A percentile compares a stretch with the other conserved stretches of the same genome.
These are phyloP conservation scores for Cordyceps cicadae DNA, from an alignment of 2,329 filamentous ascomycete species.

Conservation along the genomic window DNA sequence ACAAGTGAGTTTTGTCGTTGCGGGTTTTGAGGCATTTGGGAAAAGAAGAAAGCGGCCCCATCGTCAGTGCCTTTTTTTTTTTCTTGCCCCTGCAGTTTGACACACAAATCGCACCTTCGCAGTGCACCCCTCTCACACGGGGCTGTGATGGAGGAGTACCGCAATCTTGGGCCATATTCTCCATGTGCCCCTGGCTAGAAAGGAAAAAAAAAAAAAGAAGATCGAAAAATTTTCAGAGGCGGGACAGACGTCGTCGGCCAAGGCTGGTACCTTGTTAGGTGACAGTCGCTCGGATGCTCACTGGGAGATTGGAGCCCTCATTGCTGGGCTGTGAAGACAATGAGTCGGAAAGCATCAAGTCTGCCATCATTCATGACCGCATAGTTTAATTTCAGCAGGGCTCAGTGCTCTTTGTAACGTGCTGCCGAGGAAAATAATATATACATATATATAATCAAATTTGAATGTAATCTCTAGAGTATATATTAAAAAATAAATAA, in stretches of 20 bases:
- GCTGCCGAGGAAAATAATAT: not conserved
- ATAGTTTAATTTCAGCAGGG: not conserved
- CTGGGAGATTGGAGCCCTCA: not conserved
- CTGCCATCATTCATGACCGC: too few species aligned
- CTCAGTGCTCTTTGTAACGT: not conserved
- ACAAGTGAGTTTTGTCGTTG: not conserved
- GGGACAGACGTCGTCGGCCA: not conserved
- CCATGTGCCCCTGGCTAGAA: not conserved
- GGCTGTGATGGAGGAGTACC: not conserved
- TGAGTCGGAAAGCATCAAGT: too few species aligned
- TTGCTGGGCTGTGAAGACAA: not conserved
- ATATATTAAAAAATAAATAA: not conserved
- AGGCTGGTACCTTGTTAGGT: not conserved
- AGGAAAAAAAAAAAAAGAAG: too few species aligned
- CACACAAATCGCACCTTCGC: not conserved
- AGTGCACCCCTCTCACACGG: not conserved
- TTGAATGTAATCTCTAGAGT: not conserved
- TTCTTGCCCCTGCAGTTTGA: not conserved
- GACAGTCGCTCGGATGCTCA: not conserved
- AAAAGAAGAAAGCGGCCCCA: not conserved
- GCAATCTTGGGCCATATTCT: not conserved
- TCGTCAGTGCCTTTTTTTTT: not conserved
- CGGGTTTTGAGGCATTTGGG: slow-evolving; percentile 5
- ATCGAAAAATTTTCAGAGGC: not conserved
- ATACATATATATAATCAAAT: not conserved